A percentile compares a stretch with the other conserved stretches of the same genome.
Evolutionary conservation across 495 filamentous ascomycete species (phyloP).

Genomic region (Aspergillus coremiiformis): DNA sequence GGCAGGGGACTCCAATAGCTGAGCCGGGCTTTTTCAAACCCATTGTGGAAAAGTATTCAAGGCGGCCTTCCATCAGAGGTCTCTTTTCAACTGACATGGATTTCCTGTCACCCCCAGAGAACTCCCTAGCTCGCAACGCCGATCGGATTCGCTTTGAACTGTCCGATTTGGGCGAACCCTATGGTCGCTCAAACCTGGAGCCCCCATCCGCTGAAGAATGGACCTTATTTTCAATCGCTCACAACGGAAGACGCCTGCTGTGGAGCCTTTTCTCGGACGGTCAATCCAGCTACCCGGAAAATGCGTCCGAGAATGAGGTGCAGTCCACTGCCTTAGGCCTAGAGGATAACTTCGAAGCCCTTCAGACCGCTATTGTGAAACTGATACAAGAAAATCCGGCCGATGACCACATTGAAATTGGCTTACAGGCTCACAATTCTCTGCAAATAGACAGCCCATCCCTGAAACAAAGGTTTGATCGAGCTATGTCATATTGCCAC

Average conservation of each 20-base stretch:
- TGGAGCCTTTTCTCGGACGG: conserved; percentile 54
- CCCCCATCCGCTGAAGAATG: conserved; percentile 39
- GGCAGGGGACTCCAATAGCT: conserved; percentile 2
- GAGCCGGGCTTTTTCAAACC: conserved; percentile 29
- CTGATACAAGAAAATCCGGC: conserved; percentile 75
- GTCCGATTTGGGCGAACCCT: conserved; percentile 31
- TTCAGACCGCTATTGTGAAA: conserved; percentile 75
- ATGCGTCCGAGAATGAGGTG: conserved; percentile 45
- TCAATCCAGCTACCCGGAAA: conserved; percentile 12
- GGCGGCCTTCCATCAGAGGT: conserved; percentile 16
- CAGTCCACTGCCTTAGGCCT: conserved; percentile 58
- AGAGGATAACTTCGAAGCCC: conserved; percentile 73
- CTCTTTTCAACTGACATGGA: conserved; percentile 25
- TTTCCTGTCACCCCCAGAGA: conserved; percentile 21
- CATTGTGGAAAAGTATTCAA: conserved; percentile 10
- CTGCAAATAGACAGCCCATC: conserved; percentile 10
- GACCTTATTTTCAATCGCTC: conserved; percentile 64
- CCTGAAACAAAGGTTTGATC: conserved; percentile 35
- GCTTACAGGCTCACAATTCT: not conserved
- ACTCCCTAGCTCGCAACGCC: conserved; percentile 24
- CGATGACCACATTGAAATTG: conserved; percentile 18
- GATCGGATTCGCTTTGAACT: conserved; percentile 41
- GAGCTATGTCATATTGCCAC: conserved; percentile 33
- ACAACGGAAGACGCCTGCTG: conserved; percentile 59
- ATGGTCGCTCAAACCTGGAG: conserved; percentile 27